Base-by-base conservation (phyloP, 257 asterid genomes). In the Haberlea rhodopensis region DNA sequence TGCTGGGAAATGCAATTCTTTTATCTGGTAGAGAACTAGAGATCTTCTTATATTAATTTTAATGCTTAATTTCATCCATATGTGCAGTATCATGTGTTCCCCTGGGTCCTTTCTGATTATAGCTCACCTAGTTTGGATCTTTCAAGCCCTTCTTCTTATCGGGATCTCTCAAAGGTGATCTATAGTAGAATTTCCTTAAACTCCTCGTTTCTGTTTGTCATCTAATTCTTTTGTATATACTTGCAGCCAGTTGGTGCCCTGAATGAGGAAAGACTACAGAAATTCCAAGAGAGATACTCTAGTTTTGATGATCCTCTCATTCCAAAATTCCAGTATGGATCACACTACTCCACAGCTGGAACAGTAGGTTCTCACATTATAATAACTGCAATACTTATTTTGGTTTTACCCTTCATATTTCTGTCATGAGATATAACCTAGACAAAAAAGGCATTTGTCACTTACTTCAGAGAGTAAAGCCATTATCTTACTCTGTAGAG, bases 281-380 rank as follows among this genome's bases (percentile, higher is more conserved):
- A 89, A 78, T 89, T 87, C 80, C 96, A 82, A 78, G 99, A 92
- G 78, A 87, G 99, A 80, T 92, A 92, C 80, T 81, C 96, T 66
- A 89, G 95, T 76, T 84, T 92, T 68, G 91, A 92, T 51, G 99
- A 92, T 77, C 97, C 97, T 52, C 79, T 86, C 79, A 92, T 92
- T 72, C 99, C 99, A 57, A 89, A 90, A 77, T 92, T 92, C 70
- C 99, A 87, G 80, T 92, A 89, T 73, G 99, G 99, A 65, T 92
- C 99, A 64, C 99, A 92, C 81, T 92, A 92, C 70, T 92, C 99
- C 75, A 92, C 95, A 76, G 97, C 99, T 70, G 99, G 97, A 85
- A 84, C 90, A 62, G 99, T 92, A 85, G 62, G 89, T 76, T 72
- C 67, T 72, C 73, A 43, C 24, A 2, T 62, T 69, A 45, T 26